These are phyloP conservation scores for Suhomyces wounanorum DNA, from an alignment of 1,139 yeast genomes.

Conservation along the genomic window DNA sequence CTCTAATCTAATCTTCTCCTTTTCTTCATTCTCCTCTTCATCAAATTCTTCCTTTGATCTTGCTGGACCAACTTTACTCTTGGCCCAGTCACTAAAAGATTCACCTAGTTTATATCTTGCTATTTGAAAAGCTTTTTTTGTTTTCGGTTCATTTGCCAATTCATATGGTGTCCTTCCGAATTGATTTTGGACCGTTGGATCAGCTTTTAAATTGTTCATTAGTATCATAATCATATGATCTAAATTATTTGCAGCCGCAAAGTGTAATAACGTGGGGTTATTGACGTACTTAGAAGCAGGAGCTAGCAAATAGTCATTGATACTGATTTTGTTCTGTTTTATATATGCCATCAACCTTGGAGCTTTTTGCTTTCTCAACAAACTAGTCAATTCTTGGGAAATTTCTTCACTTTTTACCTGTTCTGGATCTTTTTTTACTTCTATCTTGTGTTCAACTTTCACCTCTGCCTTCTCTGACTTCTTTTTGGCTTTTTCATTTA, in stretches of 20 bases:
- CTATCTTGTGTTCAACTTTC: neutral
- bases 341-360: conserved; percentile 70
- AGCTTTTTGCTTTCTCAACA: conserved; percentile 74
- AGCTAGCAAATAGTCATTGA: conserved; percentile 49
- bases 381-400: conserved; percentile 56
- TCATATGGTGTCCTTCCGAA: conserved; percentile 69
- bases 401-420: conserved; percentile 41
- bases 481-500: conserved; percentile 33
- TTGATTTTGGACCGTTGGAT: conserved; percentile 59
- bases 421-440: conserved; percentile 25
- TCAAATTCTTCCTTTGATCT: conserved; percentile 65
- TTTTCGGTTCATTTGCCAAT: conserved; percentile 45
- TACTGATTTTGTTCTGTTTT: conserved; percentile 54
- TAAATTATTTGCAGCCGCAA: conserved; percentile 69
- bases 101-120: conserved; percentile 73
- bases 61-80: conserved; percentile 67
- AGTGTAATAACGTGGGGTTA: conserved; percentile 80
- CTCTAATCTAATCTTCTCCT: conserved; percentile 36
- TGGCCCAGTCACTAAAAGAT: conserved; percentile 64
- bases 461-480: conserved; percentile 14
- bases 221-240: conserved; percentile 68
- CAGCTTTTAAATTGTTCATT: conserved; percentile 65
- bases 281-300: conserved; percentile 55
- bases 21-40: conserved; percentile 36
- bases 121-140: conserved; percentile 63